Evolutionary conservation across 805 yeast species (phyloP).

Genomic region (Yamadazyma nakazawae): DNA sequence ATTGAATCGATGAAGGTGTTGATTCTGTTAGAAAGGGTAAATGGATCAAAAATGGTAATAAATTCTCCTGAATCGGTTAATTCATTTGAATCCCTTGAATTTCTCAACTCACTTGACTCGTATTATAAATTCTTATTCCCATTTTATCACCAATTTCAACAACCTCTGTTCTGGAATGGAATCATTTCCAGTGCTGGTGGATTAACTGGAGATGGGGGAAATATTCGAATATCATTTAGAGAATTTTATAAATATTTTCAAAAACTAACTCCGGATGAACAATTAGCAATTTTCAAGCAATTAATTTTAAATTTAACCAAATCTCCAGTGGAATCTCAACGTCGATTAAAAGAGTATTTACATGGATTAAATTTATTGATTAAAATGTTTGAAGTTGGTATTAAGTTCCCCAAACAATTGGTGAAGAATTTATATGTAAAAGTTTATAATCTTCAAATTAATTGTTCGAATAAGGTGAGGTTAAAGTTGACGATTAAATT

Average conservation of each 20-base stretch:
- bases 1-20: slow-evolving; percentile 28
- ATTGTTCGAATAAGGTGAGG: slow-evolving; percentile 39
- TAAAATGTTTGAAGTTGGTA: slow-evolving; percentile 38
- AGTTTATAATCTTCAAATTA: slow-evolving; percentile 55
- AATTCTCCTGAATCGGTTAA: no score
- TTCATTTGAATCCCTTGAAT: no score
- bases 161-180: slow-evolving; percentile 51
- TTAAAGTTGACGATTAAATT: slow-evolving; percentile 39
- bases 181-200: slow-evolving; percentile 56
- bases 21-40: no score
- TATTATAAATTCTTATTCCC: slow-evolving; percentile 8
- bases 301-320: no score
- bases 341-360: slow-evolving; percentile 19
- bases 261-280: neutral
- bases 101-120: neutral
- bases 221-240: slow-evolving; percentile 42
- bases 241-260: slow-evolving; percentile 21
- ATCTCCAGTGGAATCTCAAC: neutral
- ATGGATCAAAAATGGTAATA: no score
- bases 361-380: slow-evolving; percentile 29
- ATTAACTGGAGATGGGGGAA: slow-evolving; percentile 42
- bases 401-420: slow-evolving; percentile 29
- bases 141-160: neutral
- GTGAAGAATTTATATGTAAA: slow-evolving; percentile 41
- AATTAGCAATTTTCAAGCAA: no score